Evolutionary conservation across 495 filamentous ascomycete species (phyloP).

Genomic region (Penicillium cosmopolitanum): DNA sequence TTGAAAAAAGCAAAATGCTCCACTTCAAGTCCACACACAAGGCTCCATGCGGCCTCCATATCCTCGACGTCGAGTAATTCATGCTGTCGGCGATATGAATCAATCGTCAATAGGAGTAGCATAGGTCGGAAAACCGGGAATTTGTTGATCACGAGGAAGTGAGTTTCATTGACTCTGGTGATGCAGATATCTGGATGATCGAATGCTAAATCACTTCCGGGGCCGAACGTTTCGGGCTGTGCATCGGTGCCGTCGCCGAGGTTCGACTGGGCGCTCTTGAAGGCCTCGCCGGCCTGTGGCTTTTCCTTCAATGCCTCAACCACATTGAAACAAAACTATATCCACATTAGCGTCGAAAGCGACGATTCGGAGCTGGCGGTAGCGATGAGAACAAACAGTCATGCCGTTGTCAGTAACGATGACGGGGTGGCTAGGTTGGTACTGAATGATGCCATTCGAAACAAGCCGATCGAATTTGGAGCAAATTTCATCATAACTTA

Average conservation of each 20-base stretch:
- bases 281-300: constrained; percentile 15
- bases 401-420: constrained; percentile 16
- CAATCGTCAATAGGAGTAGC: constrained; percentile 40
- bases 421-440: constrained; percentile 16
- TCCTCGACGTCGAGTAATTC: constrained; percentile 27
- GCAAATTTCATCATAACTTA: constrained; percentile 20
- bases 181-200: constrained; percentile 21
- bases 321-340: constrained; percentile 19
- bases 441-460: constrained; percentile 16
- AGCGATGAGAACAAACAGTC: constrained; percentile 12
- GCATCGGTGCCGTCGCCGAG: neutral
- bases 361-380: neutral
- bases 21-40: constrained; percentile 18
- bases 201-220: constrained; percentile 19
- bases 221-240: constrained; percentile 13
- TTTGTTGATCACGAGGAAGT: constrained; percentile 44
- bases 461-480: constrained; percentile 22
- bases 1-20: constrained; percentile 40
- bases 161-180: constrained; percentile 25
- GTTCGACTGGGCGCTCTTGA: neutral
- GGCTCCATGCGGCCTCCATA: constrained; percentile 24
- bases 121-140: constrained; percentile 45
- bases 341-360: neutral
- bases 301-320: constrained; percentile 12
- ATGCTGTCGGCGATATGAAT: constrained; percentile 42